phyloP scores from a whole-genome alignment of 192 early-diverging fungal species.

The Coemansia asiatica region DNA sequence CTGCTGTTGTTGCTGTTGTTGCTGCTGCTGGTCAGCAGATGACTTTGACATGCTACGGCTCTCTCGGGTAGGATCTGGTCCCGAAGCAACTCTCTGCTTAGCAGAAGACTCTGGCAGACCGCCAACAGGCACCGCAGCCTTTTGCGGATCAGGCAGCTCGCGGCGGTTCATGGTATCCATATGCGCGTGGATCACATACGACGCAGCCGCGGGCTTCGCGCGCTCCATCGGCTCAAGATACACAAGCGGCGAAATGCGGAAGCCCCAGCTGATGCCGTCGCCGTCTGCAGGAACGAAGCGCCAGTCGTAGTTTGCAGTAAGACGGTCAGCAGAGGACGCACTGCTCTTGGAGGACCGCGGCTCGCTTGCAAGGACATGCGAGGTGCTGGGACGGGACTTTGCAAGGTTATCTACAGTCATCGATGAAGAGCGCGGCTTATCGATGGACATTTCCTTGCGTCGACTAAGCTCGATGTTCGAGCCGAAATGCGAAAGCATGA shows the following conservation, averaged over 20 bases:
- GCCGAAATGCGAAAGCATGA: slow-evolving; percentile 39
- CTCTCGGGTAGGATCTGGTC: slow-evolving; percentile 1
- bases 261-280: slow-evolving; percentile 36
- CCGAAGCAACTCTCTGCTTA: not conserved
- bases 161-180: slow-evolving; percentile 46
- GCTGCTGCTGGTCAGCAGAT: not conserved
- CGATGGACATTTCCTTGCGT: slow-evolving; percentile 24
- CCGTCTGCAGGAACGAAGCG: slow-evolving; percentile 28
- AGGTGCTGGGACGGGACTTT: slow-evolving; percentile 18
- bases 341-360: slow-evolving; percentile 25
- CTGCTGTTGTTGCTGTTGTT: no score
- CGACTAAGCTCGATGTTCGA: slow-evolving; percentile 44
- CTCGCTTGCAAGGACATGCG: slow-evolving; percentile 21
- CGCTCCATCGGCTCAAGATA: slow-evolving; percentile 32
- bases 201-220: slow-evolving; percentile 22
- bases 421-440: slow-evolving; percentile 52
- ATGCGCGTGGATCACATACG: slow-evolving; percentile 45
- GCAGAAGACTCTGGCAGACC: not conserved
- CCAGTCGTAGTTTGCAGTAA: slow-evolving; percentile 33
- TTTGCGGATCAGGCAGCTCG: slow-evolving; percentile 25
- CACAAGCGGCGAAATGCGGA: slow-evolving; percentile 43
- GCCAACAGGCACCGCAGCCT: not conserved
- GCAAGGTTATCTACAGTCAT: slow-evolving; percentile 25
- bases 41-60: slow-evolving; percentile 11
- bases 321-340: slow-evolving; percentile 14